phyloP scores from a whole-genome alignment of 2,329 filamentous ascomycete genomes.

The Pyrenophora graminea region DNA sequence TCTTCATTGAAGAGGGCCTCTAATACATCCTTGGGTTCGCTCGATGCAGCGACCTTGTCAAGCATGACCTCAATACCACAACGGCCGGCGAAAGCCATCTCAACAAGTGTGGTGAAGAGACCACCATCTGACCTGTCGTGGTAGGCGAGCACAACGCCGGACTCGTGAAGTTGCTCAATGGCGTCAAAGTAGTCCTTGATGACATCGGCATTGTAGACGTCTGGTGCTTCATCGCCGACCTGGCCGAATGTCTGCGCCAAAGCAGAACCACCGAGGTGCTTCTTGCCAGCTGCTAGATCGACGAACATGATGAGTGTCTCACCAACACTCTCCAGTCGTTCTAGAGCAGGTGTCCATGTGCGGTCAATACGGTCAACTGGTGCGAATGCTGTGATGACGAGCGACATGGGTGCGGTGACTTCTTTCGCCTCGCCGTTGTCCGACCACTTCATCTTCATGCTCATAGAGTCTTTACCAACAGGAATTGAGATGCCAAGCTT shows the following conservation, averaged over 20 bases:
- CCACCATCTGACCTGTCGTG: slow-evolving; percentile 95
- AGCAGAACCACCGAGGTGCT: slow-evolving; percentile 86
- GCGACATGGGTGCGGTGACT: slow-evolving; percentile 88
- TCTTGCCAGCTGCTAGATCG: slow-evolving; percentile 79
- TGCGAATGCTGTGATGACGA: slow-evolving; percentile 89
- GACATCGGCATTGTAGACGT: slow-evolving; percentile 79
- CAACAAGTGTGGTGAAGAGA: slow-evolving; percentile 83
- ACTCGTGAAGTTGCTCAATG: slow-evolving; percentile 68
- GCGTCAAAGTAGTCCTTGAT: slow-evolving; percentile 93
- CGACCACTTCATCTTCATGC: slow-evolving; percentile 96
- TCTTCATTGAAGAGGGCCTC: slow-evolving; percentile 93
- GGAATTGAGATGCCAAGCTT: slow-evolving; percentile 90
- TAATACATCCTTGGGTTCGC: slow-evolving; percentile 67
- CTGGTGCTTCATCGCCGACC: slow-evolving; percentile 81
- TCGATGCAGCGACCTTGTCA: slow-evolving; percentile 68
- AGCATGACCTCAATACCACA: slow-evolving; percentile 85
- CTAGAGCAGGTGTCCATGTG: slow-evolving; percentile 92
- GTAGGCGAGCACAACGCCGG: slow-evolving; percentile 82
- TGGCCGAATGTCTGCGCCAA: slow-evolving; percentile 87
- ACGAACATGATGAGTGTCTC: slow-evolving; percentile 89
- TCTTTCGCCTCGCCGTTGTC: slow-evolving; percentile 70
- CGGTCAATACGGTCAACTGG: slow-evolving; percentile 79
- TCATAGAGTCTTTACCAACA: slow-evolving; percentile 97
- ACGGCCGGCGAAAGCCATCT: slow-evolving; percentile 98
- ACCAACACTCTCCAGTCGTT: slow-evolving; percentile 81